Evolutionary conservation across 768 basidiomycete species (phyloP).

Genomic region (Rhizopogon roseolus): DNA sequence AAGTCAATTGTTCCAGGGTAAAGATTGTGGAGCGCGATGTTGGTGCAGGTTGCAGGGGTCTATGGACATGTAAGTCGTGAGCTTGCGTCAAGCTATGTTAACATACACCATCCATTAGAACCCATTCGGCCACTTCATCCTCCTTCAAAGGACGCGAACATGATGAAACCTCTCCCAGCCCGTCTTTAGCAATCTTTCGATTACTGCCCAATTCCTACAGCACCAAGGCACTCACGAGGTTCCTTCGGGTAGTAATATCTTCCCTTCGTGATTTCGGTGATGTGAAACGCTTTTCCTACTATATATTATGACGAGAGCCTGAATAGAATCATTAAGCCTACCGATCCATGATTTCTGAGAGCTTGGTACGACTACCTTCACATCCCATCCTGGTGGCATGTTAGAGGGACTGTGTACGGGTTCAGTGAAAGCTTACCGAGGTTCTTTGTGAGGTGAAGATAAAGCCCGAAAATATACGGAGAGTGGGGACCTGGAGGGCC

Average conservation of each 20-base stretch:
- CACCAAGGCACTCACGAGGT: constrained; percentile 33
- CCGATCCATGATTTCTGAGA: constrained; percentile 89
- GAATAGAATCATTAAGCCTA: constrained; percentile 22
- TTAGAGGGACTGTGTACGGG: not conserved
- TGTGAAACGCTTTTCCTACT: constrained; percentile 76
- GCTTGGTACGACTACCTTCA: constrained; percentile 76
- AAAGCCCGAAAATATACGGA: constrained; percentile 72
- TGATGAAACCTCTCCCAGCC: constrained; percentile 62
- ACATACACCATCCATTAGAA: constrained; percentile 79
- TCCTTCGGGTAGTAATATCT: constrained; percentile 71
- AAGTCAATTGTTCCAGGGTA: constrained; percentile 85
- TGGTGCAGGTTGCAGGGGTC: constrained; percentile 91
- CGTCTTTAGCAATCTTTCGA: constrained; percentile 35
- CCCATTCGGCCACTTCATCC: constrained; percentile 85
- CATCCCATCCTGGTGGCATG: constrained; percentile 57
- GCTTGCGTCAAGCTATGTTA: not conserved
- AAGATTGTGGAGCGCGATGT: constrained; percentile 86
- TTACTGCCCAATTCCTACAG: not conserved
- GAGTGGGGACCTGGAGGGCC: constrained; percentile 73
- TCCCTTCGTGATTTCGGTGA: constrained; percentile 67
- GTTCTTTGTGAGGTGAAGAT: constrained; percentile 49
- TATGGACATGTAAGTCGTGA: constrained; percentile 19
- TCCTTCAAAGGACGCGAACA: constrained; percentile 62
- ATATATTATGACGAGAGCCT: not conserved
- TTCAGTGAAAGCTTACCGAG: constrained; percentile 42